phyloP scores from a whole-genome alignment of 305 asterid genomes.

The Rubia occidens region DNA sequence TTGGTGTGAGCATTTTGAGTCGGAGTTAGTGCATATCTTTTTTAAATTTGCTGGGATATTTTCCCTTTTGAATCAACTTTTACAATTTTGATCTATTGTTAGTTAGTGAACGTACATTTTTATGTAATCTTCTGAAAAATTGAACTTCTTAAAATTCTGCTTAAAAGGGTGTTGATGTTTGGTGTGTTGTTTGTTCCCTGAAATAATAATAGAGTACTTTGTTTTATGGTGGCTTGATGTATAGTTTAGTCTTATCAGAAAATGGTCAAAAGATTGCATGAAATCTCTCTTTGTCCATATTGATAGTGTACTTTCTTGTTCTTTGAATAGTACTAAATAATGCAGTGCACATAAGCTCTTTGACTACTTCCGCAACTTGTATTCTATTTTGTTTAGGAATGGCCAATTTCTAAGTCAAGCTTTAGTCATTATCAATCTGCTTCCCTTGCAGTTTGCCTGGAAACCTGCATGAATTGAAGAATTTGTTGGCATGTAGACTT shows the following conservation, averaged over 20 bases:
- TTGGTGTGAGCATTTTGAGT: too few relatives aligned
- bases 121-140: conserved; percentile 3
- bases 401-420: not conserved
- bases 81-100: conserved; percentile 12
- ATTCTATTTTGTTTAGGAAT: not conserved
- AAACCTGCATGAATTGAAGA: conserved; percentile 8
- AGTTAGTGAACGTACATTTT: conserved; percentile 10
- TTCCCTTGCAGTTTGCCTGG: conserved; percentile 6
- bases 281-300: too few relatives aligned
- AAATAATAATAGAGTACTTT: not conserved
- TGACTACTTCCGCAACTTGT: not conserved
- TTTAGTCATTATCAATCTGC: conserved; percentile 1
- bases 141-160: conserved; percentile 4
- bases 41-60: too few relatives aligned
- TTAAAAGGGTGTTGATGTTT: conserved; percentile 1
- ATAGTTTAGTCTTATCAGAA: too few relatives aligned
- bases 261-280: too few relatives aligned
- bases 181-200: not conserved
- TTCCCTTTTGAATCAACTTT: too few relatives aligned
- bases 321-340: too few relatives aligned
- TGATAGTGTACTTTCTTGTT: too few relatives aligned
- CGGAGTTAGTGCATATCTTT: too few relatives aligned
- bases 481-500: conserved; percentile 4
- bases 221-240: too few relatives aligned
- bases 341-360: not conserved